phyloP scores from a whole-genome alignment of 768 basidiomycete species.

The Hydnomerulius pinastri region DNA sequence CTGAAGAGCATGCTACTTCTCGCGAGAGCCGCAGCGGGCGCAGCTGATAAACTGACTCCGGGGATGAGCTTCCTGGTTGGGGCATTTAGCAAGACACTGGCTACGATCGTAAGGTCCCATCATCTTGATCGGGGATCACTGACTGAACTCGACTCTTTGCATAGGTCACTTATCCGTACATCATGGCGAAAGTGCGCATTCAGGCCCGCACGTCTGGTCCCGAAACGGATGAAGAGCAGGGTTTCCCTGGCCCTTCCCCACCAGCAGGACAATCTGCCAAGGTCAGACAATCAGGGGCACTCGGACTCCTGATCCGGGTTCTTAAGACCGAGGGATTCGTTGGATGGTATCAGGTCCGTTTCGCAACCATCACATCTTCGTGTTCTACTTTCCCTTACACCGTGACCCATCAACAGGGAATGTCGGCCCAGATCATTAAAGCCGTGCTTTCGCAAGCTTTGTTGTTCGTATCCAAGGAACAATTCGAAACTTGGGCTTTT shows the following conservation, averaged over 20 bases:
- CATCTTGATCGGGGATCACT: background rate
- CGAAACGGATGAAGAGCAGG: conserved; percentile 35
- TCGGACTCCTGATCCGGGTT: conserved; percentile 73
- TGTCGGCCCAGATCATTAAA: conserved; percentile 95
- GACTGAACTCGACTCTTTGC: background rate
- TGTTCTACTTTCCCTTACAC: background rate
- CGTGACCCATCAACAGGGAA: conserved; percentile 57
- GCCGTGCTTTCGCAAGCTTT: conserved; percentile 95
- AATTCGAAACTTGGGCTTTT: conserved; percentile 89
- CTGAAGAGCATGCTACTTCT: conserved; percentile 74
- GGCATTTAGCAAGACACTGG: conserved; percentile 90
- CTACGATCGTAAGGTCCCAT: conserved; percentile 73
- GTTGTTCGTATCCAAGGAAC: conserved; percentile 96
- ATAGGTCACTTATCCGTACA: conserved; percentile 93
- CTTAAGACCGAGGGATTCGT: conserved; percentile 74
- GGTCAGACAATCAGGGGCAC: conserved; percentile 65
- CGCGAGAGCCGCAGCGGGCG: conserved; percentile 47
- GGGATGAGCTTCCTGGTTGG: conserved; percentile 84
- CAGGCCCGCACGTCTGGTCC: conserved; percentile 75
- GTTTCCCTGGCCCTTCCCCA: conserved; percentile 11
- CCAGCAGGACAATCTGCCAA: conserved; percentile 21
- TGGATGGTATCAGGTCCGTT: conserved; percentile 94
- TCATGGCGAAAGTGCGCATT: conserved; percentile 95
- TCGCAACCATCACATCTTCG: background rate
- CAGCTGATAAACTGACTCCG: conserved; percentile 67